These are phyloP conservation scores for Cladobotryum protrusum DNA, from an alignment of 2,329 filamentous ascomycete genomes.

Conservation along the genomic window DNA sequence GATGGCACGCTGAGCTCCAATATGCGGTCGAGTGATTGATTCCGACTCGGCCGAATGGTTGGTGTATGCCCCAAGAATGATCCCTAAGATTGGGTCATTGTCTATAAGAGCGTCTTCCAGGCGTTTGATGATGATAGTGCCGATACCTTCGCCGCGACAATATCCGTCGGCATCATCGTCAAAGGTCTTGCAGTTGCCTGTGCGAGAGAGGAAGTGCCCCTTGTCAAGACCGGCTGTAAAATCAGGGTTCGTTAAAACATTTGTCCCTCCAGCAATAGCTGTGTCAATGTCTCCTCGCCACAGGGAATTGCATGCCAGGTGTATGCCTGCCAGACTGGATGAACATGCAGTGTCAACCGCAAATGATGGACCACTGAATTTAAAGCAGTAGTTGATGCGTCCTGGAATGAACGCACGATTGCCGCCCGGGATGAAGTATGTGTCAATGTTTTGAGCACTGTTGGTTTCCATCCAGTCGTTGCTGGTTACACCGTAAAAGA, in stretches of 20 bases:
- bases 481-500: conserved; percentile 70
- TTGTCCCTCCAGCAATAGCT: conserved; percentile 71
- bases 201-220: conserved; percentile 67
- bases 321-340: conserved; percentile 65
- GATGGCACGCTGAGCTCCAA: conserved; percentile 53
- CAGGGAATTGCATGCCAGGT: conserved; percentile 34
- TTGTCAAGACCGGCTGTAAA: conserved; percentile 70
- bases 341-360: conserved; percentile 74
- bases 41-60: conserved; percentile 67
- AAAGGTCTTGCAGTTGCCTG: conserved; percentile 60
- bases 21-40: conserved; percentile 67
- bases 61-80: conserved; percentile 59
- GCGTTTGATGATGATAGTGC: conserved; percentile 70
- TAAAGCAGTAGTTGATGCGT: conserved; percentile 73
- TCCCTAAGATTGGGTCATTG: conserved; percentile 69
- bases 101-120: conserved; percentile 72
- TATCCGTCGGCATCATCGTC: conserved; percentile 78
- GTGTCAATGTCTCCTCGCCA: conserved; percentile 71
- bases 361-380: conserved; percentile 66
- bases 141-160: conserved; percentile 72
- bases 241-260: conserved; percentile 75
- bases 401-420: conserved; percentile 46
- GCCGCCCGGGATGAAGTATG: conserved; percentile 48
- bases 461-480: conserved; percentile 79
- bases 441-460: conserved; percentile 58